Evolutionary conservation across 257 asterid species (phyloP), one percentile per base, ranked within the genome.

Genomic region (Solanum chilense): DNA sequence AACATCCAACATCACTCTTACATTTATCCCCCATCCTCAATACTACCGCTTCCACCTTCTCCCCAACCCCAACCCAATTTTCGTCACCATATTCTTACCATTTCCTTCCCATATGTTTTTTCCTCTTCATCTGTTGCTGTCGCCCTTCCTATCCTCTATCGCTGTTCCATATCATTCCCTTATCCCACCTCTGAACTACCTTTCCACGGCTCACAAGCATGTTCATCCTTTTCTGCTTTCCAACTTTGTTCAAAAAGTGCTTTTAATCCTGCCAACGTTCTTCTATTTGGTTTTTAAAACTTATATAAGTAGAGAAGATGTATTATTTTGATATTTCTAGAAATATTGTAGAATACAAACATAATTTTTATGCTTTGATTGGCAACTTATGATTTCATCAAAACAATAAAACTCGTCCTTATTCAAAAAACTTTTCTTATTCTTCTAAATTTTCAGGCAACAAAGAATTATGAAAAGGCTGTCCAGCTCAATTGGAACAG

Each of bases 401-500:
- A 0, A 66, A 69, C 68, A 35, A 62, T 41, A 5, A 86, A 33
- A 64, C 42, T 73, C 18, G 23, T 49, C 81, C 44, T n/a, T 44
- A 12, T 33, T 86, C 49, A 68, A 88, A 47, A 42, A 23, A 37
- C 20, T 88, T 75, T 69, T 82, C 85, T 85, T 87, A 56, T 90
- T 83, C 86, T 90, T 86, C 49, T 84, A 86, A 35, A 76, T 90
- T 87, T 91, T 86, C 96, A 97, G 99, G 99, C 99, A 60, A 93
- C 99, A 83, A 94, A 91, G 88, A 95, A 97, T 71, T 97, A 97
- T 84, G 99, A 96, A 87, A 97, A 94, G 90, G 99, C 99, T 68
- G 98, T 97, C 74, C 96, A 96, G 88, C 99, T 97, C 89, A 96
- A 95, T 86, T 97, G 99, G 99, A 97, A 97, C 92, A 97, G 99